phyloP scores from a whole-genome alignment of 768 basidiomycete genomes.

The Leccinum disarticulatum region DNA sequence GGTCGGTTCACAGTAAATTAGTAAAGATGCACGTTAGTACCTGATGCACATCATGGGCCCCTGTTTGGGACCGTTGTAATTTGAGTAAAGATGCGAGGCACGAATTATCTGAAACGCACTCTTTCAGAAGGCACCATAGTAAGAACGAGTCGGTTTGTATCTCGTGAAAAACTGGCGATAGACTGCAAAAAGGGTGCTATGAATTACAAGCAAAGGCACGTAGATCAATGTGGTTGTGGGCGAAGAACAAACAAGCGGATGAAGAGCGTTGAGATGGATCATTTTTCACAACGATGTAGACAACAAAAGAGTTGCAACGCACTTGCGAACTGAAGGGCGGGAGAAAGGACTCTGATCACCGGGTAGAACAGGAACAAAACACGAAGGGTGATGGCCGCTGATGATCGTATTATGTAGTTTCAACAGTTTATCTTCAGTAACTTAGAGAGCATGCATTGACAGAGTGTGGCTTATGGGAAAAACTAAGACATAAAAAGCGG shows the following conservation, averaged over 20 bases:
- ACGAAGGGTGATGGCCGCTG: conserved; percentile 13
- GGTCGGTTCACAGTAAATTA: no score
- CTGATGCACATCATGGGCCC: not conserved
- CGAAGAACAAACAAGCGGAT: not conserved
- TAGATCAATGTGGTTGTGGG: conserved; percentile 10
- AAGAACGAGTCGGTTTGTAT: conserved; percentile 8
- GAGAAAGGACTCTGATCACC: conserved; percentile 5
- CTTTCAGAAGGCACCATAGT: conserved; percentile 17
- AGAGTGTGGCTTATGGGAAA: conserved; percentile 8
- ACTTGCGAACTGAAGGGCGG: not conserved
- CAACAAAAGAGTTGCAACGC: not conserved
- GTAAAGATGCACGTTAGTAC: conserved; percentile 3
- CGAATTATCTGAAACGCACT: conserved; percentile 7
- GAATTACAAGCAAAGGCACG: conserved; percentile 12
- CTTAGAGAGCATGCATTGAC: conserved; percentile 6
- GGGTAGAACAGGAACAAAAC: conserved; percentile 15
- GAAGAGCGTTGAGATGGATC: not conserved
- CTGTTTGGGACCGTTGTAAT: not conserved
- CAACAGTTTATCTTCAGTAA: not conserved
- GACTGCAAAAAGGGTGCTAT: conserved; percentile 12
- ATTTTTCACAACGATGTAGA: not conserved
- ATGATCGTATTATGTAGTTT: not conserved
- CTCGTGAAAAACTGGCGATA: conserved; percentile 5
- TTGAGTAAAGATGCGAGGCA: not conserved
- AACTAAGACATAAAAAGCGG: conserved; percentile 2